Conservation (phyloP, 2,329 filamentous ascomycete species). For the Metarhizium humberi region DNA sequence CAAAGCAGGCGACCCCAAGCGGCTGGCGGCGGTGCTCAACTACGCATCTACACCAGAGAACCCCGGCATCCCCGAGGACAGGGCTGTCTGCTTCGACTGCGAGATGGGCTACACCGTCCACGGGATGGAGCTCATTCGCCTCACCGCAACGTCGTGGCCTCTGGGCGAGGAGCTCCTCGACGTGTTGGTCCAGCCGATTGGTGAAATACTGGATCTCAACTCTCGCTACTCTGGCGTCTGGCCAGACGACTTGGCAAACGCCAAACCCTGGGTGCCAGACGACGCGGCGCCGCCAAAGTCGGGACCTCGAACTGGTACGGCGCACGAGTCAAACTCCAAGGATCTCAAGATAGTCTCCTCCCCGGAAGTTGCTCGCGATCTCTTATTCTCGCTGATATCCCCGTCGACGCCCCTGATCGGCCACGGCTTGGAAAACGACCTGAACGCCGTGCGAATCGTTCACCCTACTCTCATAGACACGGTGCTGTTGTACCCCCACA, state of each 20-base stretch:
- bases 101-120: slow-evolving; percentile 94
- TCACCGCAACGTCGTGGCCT: slow-evolving; percentile 87
- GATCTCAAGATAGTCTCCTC: slow-evolving; percentile 65
- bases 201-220: slow-evolving; percentile 82
- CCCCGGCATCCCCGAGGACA: slow-evolving; percentile 34
- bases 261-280: slow-evolving; percentile 41
- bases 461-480: slow-evolving; percentile 84
- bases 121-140: slow-evolving; percentile 79
- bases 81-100: slow-evolving; percentile 82
- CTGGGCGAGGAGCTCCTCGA: slow-evolving; percentile 67
- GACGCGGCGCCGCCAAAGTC: slow-evolving; percentile 16
- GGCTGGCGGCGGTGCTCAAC: slow-evolving; percentile 69
- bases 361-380: slow-evolving; percentile 61
- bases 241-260: slow-evolving; percentile 64
- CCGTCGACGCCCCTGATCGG: slow-evolving; percentile 79
- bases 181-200: slow-evolving; percentile 73
- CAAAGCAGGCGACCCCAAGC: slow-evolving; percentile 67
- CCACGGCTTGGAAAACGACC: slow-evolving; percentile 90
- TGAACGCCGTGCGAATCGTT: slow-evolving; percentile 76
- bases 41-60: slow-evolving; percentile 72
- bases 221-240: slow-evolving; percentile 84
- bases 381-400: slow-evolving; percentile 68
- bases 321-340: slow-evolving; percentile 14
- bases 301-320: slow-evolving; percentile 13
- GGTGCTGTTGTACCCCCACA: slow-evolving; percentile 73